Conservation (phyloP, 371 early-diverging fungal species). For the Mucor lusitanicus region DNA sequence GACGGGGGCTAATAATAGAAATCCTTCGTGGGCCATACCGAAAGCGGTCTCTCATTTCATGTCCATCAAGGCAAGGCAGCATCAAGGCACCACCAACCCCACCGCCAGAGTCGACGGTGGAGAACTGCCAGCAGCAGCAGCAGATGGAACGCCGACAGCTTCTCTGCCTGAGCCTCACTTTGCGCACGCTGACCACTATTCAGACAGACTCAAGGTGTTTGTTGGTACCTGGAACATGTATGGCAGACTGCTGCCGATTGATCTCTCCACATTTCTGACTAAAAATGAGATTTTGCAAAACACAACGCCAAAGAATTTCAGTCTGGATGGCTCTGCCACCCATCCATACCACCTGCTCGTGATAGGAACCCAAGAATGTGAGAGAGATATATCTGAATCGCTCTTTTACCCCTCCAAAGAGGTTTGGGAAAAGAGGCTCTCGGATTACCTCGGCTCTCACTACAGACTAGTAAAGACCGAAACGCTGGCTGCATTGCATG, state of each 20-base stretch:
- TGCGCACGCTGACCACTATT: not conserved
- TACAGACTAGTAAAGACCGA: conserved; percentile 62
- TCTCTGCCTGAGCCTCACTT: not conserved
- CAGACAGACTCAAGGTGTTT: conserved; percentile 58
- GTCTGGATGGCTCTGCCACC: conserved; percentile 18
- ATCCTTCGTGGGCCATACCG: conserved; percentile 8
- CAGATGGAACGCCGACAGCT: conserved; percentile 12
- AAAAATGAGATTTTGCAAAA: conserved; percentile 12
- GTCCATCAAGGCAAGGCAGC: not conserved
- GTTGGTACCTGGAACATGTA: conserved; percentile 82
- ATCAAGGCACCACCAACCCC: not conserved
- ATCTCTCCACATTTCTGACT: conserved; percentile 35
- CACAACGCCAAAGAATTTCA: not conserved
- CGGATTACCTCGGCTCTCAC: conserved; percentile 44
- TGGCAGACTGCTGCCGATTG: conserved; percentile 55
- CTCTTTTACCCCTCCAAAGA: conserved; percentile 65
- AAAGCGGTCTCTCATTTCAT: conserved; percentile 14
- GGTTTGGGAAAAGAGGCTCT: conserved; percentile 61
- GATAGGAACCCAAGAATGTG: conserved; percentile 80
- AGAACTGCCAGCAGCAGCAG: not conserved
- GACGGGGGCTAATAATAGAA: not conserved
- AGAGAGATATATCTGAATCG: conserved; percentile 61
- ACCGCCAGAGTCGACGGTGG: not conserved
- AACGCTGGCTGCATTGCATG: conserved; percentile 69
- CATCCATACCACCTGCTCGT: conserved; percentile 68